A percentile compares a stretch with the other conserved stretches of the same genome.
These are phyloP conservation scores for Cercospora sesami DNA, from an alignment of 2,329 filamentous ascomycete species.

Conservation along the genomic window DNA sequence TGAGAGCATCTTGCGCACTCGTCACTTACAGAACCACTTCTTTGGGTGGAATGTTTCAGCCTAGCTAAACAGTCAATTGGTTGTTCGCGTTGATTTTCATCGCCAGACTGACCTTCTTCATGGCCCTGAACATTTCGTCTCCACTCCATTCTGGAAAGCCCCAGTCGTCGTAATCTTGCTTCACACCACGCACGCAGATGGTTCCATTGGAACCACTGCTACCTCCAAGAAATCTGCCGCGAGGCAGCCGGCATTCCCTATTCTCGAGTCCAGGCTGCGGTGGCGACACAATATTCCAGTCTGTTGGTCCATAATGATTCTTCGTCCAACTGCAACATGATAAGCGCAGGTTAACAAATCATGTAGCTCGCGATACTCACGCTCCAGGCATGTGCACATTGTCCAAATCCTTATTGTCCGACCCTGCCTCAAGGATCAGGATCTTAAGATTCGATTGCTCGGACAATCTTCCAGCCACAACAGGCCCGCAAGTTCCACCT, in stretches of 20 bases:
- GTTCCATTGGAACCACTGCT: slow-evolving; percentile 49
- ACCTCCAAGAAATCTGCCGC: slow-evolving; percentile 48
- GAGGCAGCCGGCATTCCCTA: slow-evolving; percentile 46
- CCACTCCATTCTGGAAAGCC: slow-evolving; percentile 34
- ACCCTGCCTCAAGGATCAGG: slow-evolving; percentile 33
- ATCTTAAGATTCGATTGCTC: slow-evolving; percentile 32
- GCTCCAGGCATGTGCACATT: slow-evolving; percentile 51
- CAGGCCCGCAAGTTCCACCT: slow-evolving; percentile 32
- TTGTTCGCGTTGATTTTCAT: background rate
- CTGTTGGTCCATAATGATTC: slow-evolving; percentile 46
- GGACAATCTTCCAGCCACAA: slow-evolving; percentile 32
- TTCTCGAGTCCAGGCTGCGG: slow-evolving; percentile 44
- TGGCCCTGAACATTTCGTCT: slow-evolving; percentile 35
- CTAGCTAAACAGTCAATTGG: slow-evolving; percentile 14
- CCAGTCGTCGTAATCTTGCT: slow-evolving; percentile 45
- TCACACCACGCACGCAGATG: slow-evolving; percentile 46
- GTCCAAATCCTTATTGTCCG: slow-evolving; percentile 42
- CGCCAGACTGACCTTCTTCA: slow-evolving; percentile 28
- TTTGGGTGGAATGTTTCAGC: slow-evolving; percentile 32
- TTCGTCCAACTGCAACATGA: slow-evolving; percentile 41
- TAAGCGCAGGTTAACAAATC: background rate
- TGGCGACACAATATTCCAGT: slow-evolving; percentile 49
- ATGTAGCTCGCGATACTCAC: slow-evolving; percentile 26
- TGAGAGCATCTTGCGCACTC: slow-evolving; percentile 18
- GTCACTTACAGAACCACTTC: slow-evolving; percentile 30